These are phyloP conservation scores for Gossypium davidsonii DNA, from an alignment of 441 rosid genomes.

Conservation along the genomic window DNA sequence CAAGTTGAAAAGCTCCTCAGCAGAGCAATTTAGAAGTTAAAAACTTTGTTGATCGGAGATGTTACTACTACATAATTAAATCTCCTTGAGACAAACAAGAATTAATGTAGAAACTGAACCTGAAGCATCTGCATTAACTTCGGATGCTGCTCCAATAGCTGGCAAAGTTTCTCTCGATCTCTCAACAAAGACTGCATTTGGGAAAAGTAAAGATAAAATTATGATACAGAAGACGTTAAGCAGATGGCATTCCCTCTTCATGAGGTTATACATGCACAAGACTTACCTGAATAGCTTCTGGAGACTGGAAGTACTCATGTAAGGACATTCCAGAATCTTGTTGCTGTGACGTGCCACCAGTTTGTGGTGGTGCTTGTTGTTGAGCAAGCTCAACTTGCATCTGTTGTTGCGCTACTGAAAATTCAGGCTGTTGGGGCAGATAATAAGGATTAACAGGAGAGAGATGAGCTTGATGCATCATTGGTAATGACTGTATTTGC, in stretches of 20 bases:
- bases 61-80: not conserved
- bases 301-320: conserved; percentile 83
- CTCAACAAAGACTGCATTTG: conserved; percentile 69
- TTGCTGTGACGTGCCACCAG: conserved; percentile 48
- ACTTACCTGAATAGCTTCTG: conserved; percentile 84
- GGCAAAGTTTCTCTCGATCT: conserved; percentile 86
- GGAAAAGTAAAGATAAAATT: conserved; percentile 16
- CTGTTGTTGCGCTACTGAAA: conserved; percentile 54
- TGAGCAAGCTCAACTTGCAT: conserved; percentile 46
- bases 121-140: conserved; percentile 97
- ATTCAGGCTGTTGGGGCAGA: conserved; percentile 70
- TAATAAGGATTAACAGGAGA: conserved; percentile 50
- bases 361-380: conserved; percentile 43
- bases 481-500: conserved; percentile 61
- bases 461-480: conserved; percentile 61
- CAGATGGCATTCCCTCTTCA: not conserved
- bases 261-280: not conserved
- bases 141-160: conserved; percentile 94
- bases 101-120: conserved; percentile 27
- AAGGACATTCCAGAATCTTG: conserved; percentile 78
- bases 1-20: not conserved
- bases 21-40: not conserved
- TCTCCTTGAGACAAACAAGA: not conserved
- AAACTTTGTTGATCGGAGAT: not conserved
- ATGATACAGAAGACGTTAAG: conserved; percentile 3